Conservation (phyloP, 1,139 yeast species). For the Debaryomyces subglobosus region DNA sequence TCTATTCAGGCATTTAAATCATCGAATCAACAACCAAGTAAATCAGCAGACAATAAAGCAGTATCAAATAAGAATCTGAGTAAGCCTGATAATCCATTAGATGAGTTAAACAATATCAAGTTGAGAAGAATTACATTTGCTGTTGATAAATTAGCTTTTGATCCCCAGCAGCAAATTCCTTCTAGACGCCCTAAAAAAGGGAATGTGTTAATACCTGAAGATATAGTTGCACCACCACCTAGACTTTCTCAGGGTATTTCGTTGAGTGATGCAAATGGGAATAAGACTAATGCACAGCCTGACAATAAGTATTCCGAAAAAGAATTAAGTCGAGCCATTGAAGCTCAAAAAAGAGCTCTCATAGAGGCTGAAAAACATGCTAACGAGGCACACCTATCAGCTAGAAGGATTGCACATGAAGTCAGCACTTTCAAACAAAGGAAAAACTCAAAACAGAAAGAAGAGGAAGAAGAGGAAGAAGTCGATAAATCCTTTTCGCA, state of each 20-base stretch:
- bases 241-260: constrained; percentile 67
- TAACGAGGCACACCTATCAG: constrained; percentile 72
- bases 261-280: constrained; percentile 32
- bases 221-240: constrained; percentile 63
- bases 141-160: constrained; percentile 63
- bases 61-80: constrained; percentile 52
- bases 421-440: constrained; percentile 45
- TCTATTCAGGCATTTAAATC: constrained; percentile 12
- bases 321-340: constrained; percentile 58
- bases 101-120: constrained; percentile 37
- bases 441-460: constrained; percentile 16
- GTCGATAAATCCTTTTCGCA: constrained; percentile 23
- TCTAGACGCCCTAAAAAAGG: constrained; percentile 83
- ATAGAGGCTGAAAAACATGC: constrained; percentile 73
- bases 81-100: constrained; percentile 38
- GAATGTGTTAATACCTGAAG: constrained; percentile 76
- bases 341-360: constrained; percentile 55
- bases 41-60: constrained; percentile 27
- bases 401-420: constrained; percentile 67
- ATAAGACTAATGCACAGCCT: constrained; percentile 15
- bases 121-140: constrained; percentile 77
- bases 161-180: constrained; percentile 96
- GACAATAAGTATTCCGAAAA: constrained; percentile 49
- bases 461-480: constrained; percentile 28
- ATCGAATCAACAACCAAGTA: constrained; percentile 1